Conservation (phyloP, 176 grass and related monocot species). For the Pharus latifolius region DNA sequence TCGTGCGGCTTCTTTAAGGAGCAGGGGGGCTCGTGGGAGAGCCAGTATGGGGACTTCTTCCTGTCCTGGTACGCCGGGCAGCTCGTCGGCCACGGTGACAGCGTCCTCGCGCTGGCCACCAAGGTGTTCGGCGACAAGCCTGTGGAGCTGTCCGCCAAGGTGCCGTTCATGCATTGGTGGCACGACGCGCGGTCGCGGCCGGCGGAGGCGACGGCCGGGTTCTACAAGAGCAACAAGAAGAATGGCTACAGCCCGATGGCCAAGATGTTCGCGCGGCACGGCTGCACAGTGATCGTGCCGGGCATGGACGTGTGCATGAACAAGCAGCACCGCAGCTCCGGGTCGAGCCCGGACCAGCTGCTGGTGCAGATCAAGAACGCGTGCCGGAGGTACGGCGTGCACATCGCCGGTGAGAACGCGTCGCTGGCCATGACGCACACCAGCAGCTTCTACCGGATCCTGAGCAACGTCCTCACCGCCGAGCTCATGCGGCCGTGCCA, state of each 20-base stretch:
- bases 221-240: constrained; percentile 43
- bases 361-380: constrained; percentile 59
- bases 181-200: constrained; percentile 57
- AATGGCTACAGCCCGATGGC: constrained; percentile 63
- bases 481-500: constrained; percentile 10
- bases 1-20: constrained; percentile 55
- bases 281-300: constrained; percentile 50
- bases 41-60: constrained; percentile 75
- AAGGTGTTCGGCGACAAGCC: constrained; percentile 40
- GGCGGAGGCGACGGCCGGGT: constrained; percentile 57
- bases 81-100: constrained; percentile 58
- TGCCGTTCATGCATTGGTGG: constrained; percentile 69
- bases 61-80: constrained; percentile 81
- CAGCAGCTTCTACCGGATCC: constrained; percentile 41
- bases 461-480: constrained; percentile 34
- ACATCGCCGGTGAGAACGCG: constrained; percentile 66
- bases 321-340: constrained; percentile 34
- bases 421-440: constrained; percentile 31
- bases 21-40: constrained; percentile 59
- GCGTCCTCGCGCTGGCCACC: constrained; percentile 39
- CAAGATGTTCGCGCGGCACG: constrained; percentile 50
- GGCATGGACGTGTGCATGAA: constrained; percentile 60
- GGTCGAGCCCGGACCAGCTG: constrained; percentile 47
- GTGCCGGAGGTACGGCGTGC: constrained; percentile 32
- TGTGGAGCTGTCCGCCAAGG: constrained; percentile 58